Conservation (phyloP, 2,329 filamentous ascomycete species). For the Epichloe sylvatica region DNA sequence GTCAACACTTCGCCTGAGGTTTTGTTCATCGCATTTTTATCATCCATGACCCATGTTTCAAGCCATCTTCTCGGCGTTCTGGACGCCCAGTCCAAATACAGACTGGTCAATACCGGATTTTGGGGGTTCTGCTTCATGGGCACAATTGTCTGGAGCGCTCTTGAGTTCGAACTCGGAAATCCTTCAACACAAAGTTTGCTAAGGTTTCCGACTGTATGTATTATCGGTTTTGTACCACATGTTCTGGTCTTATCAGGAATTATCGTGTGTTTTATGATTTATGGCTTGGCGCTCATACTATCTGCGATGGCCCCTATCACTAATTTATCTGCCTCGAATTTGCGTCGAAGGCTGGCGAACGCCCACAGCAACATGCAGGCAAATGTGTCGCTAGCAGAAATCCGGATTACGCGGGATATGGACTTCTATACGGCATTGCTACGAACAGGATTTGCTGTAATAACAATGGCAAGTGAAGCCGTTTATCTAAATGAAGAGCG, state of each 20-base stretch:
- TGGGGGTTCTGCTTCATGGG: conserved; percentile 87
- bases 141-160: conserved; percentile 65
- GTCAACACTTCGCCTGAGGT: conserved; percentile 87
- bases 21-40: conserved; percentile 74
- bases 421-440: conserved; percentile 91
- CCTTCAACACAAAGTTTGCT: conserved; percentile 52
- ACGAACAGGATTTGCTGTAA: conserved; percentile 70
- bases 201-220: conserved; percentile 84
- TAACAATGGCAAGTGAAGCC: conserved; percentile 88
- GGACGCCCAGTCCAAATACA: conserved; percentile 61
- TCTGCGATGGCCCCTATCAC: conserved; percentile 38
- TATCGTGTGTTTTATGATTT: conserved; percentile 59
- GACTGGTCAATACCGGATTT: conserved; percentile 75
- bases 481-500: conserved; percentile 89
- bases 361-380: conserved; percentile 88
- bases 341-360: conserved; percentile 47
- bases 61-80: conserved; percentile 74
- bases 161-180: conserved; percentile 47
- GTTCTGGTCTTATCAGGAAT: conserved; percentile 77
- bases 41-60: conserved; percentile 72
- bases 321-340: conserved; percentile 21
- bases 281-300: conserved; percentile 59
- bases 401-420: conserved; percentile 72
- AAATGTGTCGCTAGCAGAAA: conserved; percentile 68
- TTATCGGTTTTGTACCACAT: conserved; percentile 89